Conservation (phyloP, 2,329 filamentous ascomycete species). For the Xylaria sp. region DNA sequence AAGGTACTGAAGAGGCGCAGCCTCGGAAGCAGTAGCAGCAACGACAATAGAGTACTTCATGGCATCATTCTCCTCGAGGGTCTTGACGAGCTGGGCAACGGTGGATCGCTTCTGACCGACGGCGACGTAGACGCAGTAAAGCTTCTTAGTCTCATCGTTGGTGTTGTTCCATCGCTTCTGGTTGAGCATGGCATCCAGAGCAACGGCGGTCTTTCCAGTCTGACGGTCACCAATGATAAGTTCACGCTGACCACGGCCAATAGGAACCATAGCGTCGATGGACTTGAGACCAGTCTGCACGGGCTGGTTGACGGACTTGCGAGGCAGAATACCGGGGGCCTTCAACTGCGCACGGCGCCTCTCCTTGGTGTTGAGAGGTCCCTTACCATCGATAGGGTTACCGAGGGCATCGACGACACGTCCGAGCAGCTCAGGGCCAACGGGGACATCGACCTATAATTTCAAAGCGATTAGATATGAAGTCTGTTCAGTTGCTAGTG, state of each 20-base stretch:
- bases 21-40: constrained; percentile 96
- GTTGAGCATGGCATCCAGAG: constrained; percentile 98
- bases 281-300: constrained; percentile 99
- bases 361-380: constrained; percentile 91
- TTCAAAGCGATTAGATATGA: constrained; percentile 11
- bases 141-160: constrained; percentile 95
- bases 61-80: constrained; percentile 98
- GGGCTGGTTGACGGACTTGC: constrained; percentile 96
- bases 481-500: neutral
- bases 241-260: constrained; percentile 99
- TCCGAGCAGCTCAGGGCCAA: constrained; percentile 91
- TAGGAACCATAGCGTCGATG: constrained; percentile 99
- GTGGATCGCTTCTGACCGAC: constrained; percentile 99
- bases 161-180: constrained; percentile 97
- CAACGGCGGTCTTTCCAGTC: constrained; percentile 99
- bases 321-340: constrained; percentile 97
- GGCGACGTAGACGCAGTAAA: constrained; percentile 99
- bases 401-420: constrained; percentile 99
- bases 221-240: constrained; percentile 99
- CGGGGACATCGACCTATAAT: constrained; percentile 89
- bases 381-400: constrained; percentile 99
- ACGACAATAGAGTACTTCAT: constrained; percentile 98
- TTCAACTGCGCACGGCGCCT: constrained; percentile 98
- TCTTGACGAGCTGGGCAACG: constrained; percentile 99
- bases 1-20: constrained; percentile 92